These are phyloP conservation scores for Nakazawaea pomicola DNA, from an alignment of 805 yeast genomes.

Conservation along the genomic window DNA sequence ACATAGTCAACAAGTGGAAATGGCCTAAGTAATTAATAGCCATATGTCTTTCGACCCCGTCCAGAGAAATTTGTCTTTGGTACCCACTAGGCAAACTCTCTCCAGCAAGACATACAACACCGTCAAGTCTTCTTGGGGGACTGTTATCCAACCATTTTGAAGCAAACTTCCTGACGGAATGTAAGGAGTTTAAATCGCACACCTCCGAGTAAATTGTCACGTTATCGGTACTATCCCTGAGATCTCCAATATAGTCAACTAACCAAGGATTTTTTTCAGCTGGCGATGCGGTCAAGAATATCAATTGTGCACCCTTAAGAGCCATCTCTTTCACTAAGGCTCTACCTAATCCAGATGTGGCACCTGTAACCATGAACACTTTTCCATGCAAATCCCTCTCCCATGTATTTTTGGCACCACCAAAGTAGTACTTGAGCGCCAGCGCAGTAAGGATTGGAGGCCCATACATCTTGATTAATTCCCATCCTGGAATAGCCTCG, in stretches of 20 bases:
- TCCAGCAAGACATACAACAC: slow-evolving; percentile 83
- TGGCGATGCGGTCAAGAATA: slow-evolving; percentile 60
- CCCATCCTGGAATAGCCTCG: slow-evolving; percentile 70
- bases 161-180: slow-evolving; percentile 82
- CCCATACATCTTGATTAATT: slow-evolving; percentile 46
- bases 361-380: slow-evolving; percentile 85
- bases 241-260: slow-evolving; percentile 71
- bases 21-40: slow-evolving; percentile 81
- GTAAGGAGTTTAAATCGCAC: slow-evolving; percentile 71
- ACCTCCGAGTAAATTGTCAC: slow-evolving; percentile 83
- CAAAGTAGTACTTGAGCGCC: slow-evolving; percentile 64
- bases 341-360: slow-evolving; percentile 88
- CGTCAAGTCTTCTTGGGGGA: slow-evolving; percentile 90
- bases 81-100: slow-evolving; percentile 68
- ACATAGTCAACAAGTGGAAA: slow-evolving; percentile 70
- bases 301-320: slow-evolving; percentile 76
- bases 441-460: slow-evolving; percentile 47
- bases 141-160: slow-evolving; percentile 89
- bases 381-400: slow-evolving; percentile 89
- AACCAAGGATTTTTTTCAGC: slow-evolving; percentile 65
- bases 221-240: slow-evolving; percentile 67
- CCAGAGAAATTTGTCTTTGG: slow-evolving; percentile 58
- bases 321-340: slow-evolving; percentile 73
- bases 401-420: slow-evolving; percentile 85
- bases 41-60: slow-evolving; percentile 84